Percentiles rank a stretch among this genome's conserved stretches.
These are phyloP conservation scores for Penicillium salamii DNA, from an alignment of 495 filamentous ascomycete species.

Conservation along the genomic window DNA sequence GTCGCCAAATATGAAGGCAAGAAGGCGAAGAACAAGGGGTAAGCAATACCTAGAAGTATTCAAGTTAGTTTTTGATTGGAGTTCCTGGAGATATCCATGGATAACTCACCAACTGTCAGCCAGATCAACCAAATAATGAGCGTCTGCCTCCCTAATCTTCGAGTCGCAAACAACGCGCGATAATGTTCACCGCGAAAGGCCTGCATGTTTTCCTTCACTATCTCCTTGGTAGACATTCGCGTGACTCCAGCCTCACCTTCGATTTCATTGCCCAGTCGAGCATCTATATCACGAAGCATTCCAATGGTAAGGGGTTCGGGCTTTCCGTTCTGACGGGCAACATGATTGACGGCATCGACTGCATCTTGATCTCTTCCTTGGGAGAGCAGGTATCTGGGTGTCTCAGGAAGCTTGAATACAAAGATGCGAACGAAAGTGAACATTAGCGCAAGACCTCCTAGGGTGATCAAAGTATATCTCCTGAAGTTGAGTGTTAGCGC, in stretches of 20 bases:
- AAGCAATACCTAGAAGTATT: constrained; percentile 25
- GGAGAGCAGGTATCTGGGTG: constrained; percentile 32
- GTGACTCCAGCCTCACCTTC: neutral
- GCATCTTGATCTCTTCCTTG: constrained; percentile 29
- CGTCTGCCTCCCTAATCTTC: constrained; percentile 20
- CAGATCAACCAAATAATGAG: constrained; percentile 28
- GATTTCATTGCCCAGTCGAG: constrained; percentile 7
- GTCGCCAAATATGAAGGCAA: constrained; percentile 34
- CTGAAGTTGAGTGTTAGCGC: constrained; percentile 5
- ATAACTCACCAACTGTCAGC: constrained; percentile 27
- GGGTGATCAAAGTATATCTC: constrained; percentile 33
- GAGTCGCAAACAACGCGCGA: constrained; percentile 25
- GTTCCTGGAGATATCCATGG: no score
- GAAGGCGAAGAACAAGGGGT: constrained; percentile 35
- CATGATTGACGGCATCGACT: constrained; percentile 30
- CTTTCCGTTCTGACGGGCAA: constrained; percentile 28
- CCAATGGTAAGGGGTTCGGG: constrained; percentile 26
- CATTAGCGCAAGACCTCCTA: constrained; percentile 23
- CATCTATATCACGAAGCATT: constrained; percentile 32
- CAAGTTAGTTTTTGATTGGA: no score
- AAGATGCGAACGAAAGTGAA: constrained; percentile 33
- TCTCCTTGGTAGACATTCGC: constrained; percentile 20
- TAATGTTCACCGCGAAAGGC: constrained; percentile 28
- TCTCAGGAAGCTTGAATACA: constrained; percentile 32
- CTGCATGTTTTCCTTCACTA: constrained; percentile 28